phyloP scores from a whole-genome alignment of 1,284 basidiomycete genomes.

The Malassezia obtusa region DNA sequence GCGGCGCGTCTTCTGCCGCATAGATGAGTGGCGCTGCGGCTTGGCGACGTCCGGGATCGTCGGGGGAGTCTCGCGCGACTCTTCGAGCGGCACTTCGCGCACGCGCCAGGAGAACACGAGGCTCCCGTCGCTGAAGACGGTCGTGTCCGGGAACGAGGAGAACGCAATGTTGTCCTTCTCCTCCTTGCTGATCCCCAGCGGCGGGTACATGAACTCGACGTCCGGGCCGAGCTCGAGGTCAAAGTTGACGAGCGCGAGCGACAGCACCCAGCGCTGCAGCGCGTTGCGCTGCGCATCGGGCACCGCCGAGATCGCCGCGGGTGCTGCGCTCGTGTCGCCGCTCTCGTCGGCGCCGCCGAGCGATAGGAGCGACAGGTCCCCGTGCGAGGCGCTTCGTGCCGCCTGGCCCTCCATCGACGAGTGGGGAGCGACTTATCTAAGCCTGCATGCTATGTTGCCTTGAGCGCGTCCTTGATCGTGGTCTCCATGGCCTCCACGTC shows the following conservation, averaged over 20 bases:
- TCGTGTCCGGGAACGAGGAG: conserved; percentile 82
- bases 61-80: conserved; percentile 23
- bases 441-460: conserved; percentile 12
- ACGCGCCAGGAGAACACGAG: conserved; percentile 43
- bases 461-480: conserved; percentile 43
- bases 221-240: conserved; percentile 61
- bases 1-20: background rate
- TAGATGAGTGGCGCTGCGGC: background rate
- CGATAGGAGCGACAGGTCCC: conserved; percentile 12
- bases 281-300: conserved; percentile 20
- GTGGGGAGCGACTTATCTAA: conserved; percentile 3
- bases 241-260: conserved; percentile 43
- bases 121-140: conserved; percentile 42
- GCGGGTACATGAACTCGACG: conserved; percentile 63
- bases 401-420: background rate
- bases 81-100: conserved; percentile 38
- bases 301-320: background rate
- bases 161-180: conserved; percentile 83
- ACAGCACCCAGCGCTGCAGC: conserved; percentile 44
- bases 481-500: conserved; percentile 46
- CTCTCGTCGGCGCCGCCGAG: conserved; percentile 1
- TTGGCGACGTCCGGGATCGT: conserved; percentile 23
- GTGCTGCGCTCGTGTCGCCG: background rate
- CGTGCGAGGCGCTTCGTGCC: background rate
- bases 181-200: conserved; percentile 56